A percentile compares a stretch with the other conserved stretches of the same genome.
Evolutionary conservation across 257 asterid species (phyloP).

Genomic region (Asclepias syriaca): DNA sequence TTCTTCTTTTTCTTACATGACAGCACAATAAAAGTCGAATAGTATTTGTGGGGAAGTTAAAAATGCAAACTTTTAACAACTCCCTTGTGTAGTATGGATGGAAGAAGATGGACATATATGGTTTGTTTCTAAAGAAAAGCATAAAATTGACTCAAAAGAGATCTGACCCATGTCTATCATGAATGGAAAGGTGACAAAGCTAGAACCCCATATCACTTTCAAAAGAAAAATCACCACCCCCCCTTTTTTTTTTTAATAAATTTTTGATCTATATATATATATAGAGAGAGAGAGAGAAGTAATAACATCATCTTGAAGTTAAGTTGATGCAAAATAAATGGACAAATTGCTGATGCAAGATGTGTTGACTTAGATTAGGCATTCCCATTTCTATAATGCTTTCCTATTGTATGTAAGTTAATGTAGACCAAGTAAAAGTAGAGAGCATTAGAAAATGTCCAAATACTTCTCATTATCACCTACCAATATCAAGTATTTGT

Average conservation of each 20-base stretch:
- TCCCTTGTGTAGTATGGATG: neutral
- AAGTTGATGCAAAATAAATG: neutral
- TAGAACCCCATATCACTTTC: neutral
- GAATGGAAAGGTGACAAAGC: neutral
- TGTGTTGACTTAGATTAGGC: slow-evolving; percentile 3
- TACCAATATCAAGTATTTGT: neutral
- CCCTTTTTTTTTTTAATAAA: neutral
- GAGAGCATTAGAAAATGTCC: neutral
- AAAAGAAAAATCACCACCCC: neutral
- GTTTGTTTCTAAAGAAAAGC: neutral
- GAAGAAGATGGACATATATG: neutral
- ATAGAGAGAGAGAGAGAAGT: too few species aligned
- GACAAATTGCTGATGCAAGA: neutral
- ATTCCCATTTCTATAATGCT: neutral
- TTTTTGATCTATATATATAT: too few species aligned
- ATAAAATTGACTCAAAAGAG: neutral
- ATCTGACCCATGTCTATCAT: neutral
- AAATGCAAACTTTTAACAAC: neutral
- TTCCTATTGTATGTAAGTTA: neutral
- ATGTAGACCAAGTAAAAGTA: neutral
- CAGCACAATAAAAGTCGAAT: too few species aligned
- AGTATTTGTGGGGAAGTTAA: neutral
- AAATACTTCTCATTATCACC: neutral
- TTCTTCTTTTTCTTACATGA: too few species aligned
- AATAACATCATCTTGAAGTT: slow-evolving; percentile 4